These are phyloP conservation scores for Platanus orientalis DNA, from an alignment of 164 flowering plant species.

Conservation along the genomic window DNA sequence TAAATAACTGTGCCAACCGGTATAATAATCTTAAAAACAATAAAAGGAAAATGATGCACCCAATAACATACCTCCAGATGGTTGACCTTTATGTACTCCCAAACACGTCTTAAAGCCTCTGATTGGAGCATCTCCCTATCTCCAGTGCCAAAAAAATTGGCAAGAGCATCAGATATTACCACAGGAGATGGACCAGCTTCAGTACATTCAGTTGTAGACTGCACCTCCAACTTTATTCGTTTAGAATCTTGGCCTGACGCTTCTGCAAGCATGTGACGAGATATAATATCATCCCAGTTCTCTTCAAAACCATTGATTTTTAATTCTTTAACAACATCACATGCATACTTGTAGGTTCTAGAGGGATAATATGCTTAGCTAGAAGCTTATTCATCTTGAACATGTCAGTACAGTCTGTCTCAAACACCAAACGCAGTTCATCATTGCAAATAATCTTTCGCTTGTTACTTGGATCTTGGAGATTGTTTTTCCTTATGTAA, in stretches of 20 bases:
- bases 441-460: conserved; percentile 66
- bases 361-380: conserved; percentile 58
- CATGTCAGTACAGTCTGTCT: conserved; percentile 65
- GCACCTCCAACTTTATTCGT: conserved; percentile 46
- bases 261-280: conserved; percentile 40
- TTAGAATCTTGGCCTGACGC: conserved; percentile 48
- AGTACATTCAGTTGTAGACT: conserved; percentile 34
- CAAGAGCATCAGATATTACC: conserved; percentile 75
- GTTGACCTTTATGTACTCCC: conserved; percentile 77
- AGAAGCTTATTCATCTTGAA: conserved; percentile 71
- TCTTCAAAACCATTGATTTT: no score
- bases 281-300: neutral
- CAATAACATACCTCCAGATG: conserved; percentile 59
- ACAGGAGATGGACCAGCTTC: conserved; percentile 43
- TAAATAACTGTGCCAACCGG: neutral
- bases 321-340: neutral
- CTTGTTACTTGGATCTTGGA: conserved; percentile 66
- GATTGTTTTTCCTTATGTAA: conserved; percentile 53
- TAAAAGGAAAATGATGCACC: neutral
- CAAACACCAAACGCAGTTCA: conserved; percentile 48
- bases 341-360: conserved; percentile 71
- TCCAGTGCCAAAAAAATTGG: conserved; percentile 65
- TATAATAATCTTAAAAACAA: neutral
- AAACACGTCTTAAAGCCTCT: conserved; percentile 57
- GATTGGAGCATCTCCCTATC: conserved; percentile 68